A percentile compares a stretch with the other conserved stretches of the same genome.
These are phyloP conservation scores for Anastatica hierochuntica DNA, from an alignment of 345 rosid genomes.

Conservation along the genomic window DNA sequence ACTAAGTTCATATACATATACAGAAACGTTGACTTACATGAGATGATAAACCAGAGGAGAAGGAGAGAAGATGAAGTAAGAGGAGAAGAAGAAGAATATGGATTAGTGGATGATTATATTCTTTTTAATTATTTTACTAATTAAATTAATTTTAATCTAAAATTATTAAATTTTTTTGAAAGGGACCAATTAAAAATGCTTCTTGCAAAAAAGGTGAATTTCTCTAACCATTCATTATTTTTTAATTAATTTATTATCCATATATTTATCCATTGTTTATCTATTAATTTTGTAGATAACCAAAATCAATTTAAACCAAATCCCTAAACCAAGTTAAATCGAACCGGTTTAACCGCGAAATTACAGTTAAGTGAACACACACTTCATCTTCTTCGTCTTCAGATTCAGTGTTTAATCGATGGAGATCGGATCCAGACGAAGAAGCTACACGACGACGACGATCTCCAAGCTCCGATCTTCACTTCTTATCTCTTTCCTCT, in stretches of 20 bases:
- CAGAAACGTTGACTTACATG: conserved; percentile 11
- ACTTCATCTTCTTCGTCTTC: neutral
- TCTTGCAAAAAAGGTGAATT: neutral
- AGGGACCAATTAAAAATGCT: neutral
- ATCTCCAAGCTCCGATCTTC: conserved; percentile 44
- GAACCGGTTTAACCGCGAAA: no score
- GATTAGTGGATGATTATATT: conserved; percentile 5
- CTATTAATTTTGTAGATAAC: neutral
- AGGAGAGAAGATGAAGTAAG: conserved; percentile 18
- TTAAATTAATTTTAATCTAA: no score
- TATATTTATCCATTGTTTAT: conserved; percentile 1
- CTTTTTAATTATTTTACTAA: no score
- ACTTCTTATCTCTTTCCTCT: conserved; percentile 40
- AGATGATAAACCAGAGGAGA: conserved; percentile 18
- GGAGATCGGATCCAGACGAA: conserved; percentile 22
- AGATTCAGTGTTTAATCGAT: conserved; percentile 6
- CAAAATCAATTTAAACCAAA: no score
- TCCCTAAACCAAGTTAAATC: no score
- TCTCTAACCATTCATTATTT: conserved; percentile 12
- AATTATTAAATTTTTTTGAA: neutral
- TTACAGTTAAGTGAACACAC: no score
- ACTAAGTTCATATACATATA: neutral
- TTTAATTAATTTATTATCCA: no score
- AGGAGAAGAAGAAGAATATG: neutral
- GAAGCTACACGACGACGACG: conserved; percentile 32